Base-by-base conservation (phyloP, 2,329 filamentous ascomycete genomes). In the Coniochaeta sp. region DNA sequence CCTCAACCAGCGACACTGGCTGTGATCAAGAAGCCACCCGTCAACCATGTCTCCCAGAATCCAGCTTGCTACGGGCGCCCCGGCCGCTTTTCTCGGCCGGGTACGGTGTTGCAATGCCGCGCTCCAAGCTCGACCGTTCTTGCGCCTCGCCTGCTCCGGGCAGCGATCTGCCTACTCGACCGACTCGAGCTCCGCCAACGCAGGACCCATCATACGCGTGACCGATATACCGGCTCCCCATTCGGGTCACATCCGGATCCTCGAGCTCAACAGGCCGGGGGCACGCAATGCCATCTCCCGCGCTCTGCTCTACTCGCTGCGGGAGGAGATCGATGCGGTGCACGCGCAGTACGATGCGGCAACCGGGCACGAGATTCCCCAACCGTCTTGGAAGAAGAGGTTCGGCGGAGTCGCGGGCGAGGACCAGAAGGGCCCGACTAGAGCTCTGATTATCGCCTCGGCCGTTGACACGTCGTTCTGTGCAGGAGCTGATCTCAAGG, bases 401-500 rank as follows among this genome's bases (percentile, higher is more conserved):
- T 81, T 80, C 60, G 80, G 78, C 31, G 79, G 80, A 36, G 71
- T 72, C 0, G 77, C 77, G 2, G 77, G 76, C 0, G 67, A 72
- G 4, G 76, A 79, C 61, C 66, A 78, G 64, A 78, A 74, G 62
- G 81, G 81, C 0, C 81, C 82, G 0, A 97, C 93, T 17, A 80
- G 95, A 65, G 93, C 90, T 1, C 73, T 99, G 66, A 85, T 99
- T 44, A 68, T 99, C 17, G 89, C 91, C 12, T 96, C 90, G 69
- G 90, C 91, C 44, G 83, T 91, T n/a, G 91, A 97, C 67, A 81
- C 85, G 26, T 89, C 87, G 68, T 99, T 99, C 74, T 99, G 95
- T 74, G 91, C 95, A 0, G 95, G 95, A 40, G 95, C 95, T 4
- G 95, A 99, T 71, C 76, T 99, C 68, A 98, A 97, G 72, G 93